phyloP scores from a whole-genome alignment of 768 basidiomycete genomes.

The Boletus vinaceobasis region DNA sequence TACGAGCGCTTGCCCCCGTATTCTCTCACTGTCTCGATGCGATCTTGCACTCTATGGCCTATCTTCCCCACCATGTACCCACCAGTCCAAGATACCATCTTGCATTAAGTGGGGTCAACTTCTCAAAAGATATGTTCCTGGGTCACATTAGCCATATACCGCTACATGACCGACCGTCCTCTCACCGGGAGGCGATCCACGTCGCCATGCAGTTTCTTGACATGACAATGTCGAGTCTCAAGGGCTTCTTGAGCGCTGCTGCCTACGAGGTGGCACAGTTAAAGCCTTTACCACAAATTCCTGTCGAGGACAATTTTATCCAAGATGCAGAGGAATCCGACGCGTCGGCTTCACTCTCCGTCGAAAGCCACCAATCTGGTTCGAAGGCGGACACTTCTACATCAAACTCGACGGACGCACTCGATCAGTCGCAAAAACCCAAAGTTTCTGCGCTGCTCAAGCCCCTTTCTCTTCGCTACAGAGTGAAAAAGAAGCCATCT shows the following conservation, averaged over 20 bases:
- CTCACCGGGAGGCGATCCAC: slow-evolving; percentile 11
- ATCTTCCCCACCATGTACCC: slow-evolving; percentile 21
- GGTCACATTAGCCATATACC: slow-evolving; percentile 17
- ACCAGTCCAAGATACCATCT: slow-evolving; percentile 20
- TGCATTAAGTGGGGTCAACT: slow-evolving; percentile 19
- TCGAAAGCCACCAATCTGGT: not conserved
- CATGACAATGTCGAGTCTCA: slow-evolving; percentile 31
- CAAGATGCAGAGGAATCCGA: slow-evolving; percentile 2
- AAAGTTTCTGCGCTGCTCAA: slow-evolving; percentile 17
- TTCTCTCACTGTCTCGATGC: slow-evolving; percentile 23
- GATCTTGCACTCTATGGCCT: slow-evolving; percentile 26
- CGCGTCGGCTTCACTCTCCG: not conserved
- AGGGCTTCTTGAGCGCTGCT: slow-evolving; percentile 29
- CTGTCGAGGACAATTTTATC: slow-evolving; percentile 3
- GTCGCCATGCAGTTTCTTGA: slow-evolving; percentile 28
- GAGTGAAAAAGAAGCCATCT: slow-evolving; percentile 5
- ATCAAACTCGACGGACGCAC: slow-evolving; percentile 3
- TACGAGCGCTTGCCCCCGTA: slow-evolving; percentile 28
- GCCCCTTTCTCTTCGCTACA: slow-evolving; percentile 13
- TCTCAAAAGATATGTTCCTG: slow-evolving; percentile 23
- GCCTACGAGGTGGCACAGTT: slow-evolving; percentile 27
- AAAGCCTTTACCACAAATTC: slow-evolving; percentile 26
- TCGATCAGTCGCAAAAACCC: slow-evolving; percentile 1
- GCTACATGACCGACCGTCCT: not conserved
- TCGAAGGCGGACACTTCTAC: not conserved